Evolutionary conservation across 257 asterid genomes (phyloP).

Genomic region (Petunia axillaris): DNA sequence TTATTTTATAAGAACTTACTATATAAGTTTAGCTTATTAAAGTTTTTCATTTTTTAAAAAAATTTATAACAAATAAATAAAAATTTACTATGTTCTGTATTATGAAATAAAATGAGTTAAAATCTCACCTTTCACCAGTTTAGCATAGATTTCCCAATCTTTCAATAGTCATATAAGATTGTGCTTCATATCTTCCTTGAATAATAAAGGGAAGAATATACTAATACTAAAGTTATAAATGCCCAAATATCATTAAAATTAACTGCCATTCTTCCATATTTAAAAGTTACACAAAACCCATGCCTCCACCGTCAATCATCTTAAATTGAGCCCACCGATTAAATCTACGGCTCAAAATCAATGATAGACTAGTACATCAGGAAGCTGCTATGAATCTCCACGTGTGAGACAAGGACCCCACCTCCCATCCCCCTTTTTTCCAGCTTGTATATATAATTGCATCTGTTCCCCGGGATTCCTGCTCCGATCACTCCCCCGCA

Average conservation of each 20-base stretch:
- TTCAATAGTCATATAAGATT: background rate
- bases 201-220: too few species aligned
- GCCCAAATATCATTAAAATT: too few species aligned
- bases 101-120: too few species aligned
- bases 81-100: too few species aligned
- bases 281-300: background rate
- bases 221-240: too few species aligned
- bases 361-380: background rate
- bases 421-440: background rate
- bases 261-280: too few species aligned
- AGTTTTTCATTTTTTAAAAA: too few species aligned
- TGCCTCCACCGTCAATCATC: background rate
- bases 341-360: background rate
- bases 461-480: background rate
- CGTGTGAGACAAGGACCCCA: background rate
- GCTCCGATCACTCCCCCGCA: background rate
- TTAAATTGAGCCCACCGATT: background rate
- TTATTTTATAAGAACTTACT: too few species aligned
- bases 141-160: background rate
- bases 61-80: too few species aligned
- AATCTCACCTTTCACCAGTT: too few species aligned
- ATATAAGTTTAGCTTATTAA: too few species aligned
- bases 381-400: conserved; percentile 5
- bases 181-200: background rate
- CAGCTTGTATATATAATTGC: background rate